Evolutionary conservation across 352 stramenopile species (phyloP).

Genomic region (Pythium angustatum): DNA sequence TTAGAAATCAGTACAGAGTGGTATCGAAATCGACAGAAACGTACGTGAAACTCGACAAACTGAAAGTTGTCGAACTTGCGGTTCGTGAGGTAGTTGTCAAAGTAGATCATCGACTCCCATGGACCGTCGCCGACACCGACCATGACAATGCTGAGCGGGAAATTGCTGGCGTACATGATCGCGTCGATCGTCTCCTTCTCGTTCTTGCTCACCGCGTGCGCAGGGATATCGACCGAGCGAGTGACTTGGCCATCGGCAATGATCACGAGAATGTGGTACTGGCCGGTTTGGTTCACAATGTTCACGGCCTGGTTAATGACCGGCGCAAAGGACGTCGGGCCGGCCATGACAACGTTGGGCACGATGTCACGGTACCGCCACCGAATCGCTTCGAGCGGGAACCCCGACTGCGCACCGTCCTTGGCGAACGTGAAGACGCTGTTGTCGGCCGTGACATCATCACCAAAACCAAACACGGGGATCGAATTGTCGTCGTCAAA

Average conservation of each 20-base stretch:
- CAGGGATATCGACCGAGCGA: conserved; percentile 74
- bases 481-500: conserved; percentile 90
- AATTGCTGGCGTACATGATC: conserved; percentile 79
- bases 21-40: too few relatives aligned
- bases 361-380: conserved; percentile 70
- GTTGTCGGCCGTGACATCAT: conserved; percentile 76
- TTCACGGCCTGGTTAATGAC: conserved; percentile 82
- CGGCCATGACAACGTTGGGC: conserved; percentile 74
- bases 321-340: conserved; percentile 85
- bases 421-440: conserved; percentile 74
- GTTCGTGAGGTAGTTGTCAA: conserved; percentile 76
- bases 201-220: conserved; percentile 77
- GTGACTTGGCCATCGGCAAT: conserved; percentile 88
- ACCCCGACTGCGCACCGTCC: conserved; percentile 38
- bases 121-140: conserved; percentile 79
- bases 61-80: conserved; percentile 89
- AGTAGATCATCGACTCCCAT: conserved; percentile 82
- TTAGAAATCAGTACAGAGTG: too few relatives aligned
- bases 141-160: conserved; percentile 80
- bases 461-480: conserved; percentile 82
- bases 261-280: conserved; percentile 89
- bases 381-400: conserved; percentile 68
- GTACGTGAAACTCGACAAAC: conserved; percentile 81
- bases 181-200: conserved; percentile 88
- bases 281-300: conserved; percentile 75